Percentiles rank a stretch among this genome's conserved stretches.
Conservation (phyloP, 306 rosid genomes). For the Heteromeles arbutifolia region DNA sequence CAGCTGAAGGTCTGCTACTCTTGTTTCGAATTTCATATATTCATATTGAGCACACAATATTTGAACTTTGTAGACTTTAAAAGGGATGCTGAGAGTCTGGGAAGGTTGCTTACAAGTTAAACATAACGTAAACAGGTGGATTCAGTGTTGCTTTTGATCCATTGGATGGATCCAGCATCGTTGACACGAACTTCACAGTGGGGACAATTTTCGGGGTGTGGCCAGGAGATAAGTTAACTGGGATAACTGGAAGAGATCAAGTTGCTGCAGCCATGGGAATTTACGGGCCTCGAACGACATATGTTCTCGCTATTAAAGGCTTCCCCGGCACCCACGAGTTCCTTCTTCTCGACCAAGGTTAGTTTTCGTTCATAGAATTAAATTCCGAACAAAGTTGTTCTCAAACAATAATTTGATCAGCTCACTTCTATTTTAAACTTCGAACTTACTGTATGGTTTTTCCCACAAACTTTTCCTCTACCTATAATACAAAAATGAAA, state of each 20-base stretch:
- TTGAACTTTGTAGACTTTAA: not conserved
- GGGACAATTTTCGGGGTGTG: constrained; percentile 98
- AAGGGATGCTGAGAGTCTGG: not conserved
- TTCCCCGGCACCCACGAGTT: constrained; percentile 93
- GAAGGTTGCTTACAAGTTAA: constrained; percentile 8
- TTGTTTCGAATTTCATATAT: not conserved
- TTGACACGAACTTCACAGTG: constrained; percentile 95
- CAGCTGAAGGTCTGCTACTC: constrained; percentile 60
- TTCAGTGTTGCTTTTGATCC: constrained; percentile 99
- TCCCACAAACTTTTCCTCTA: not conserved
- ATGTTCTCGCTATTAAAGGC: constrained; percentile 81
- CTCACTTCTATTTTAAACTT: not conserved
- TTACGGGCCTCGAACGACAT: constrained; percentile 92
- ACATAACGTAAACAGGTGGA: constrained; percentile 55
- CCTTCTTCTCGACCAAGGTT: constrained; percentile 95
- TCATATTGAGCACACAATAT: not conserved
- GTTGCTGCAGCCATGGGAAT: constrained; percentile 99
- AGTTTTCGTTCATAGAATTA: not conserved
- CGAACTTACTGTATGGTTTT: not conserved
- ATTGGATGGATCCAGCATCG: constrained; percentile 96
- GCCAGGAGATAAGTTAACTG: constrained; percentile 96
- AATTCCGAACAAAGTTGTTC: not conserved
- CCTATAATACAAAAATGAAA: not conserved
- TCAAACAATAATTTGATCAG: not conserved
- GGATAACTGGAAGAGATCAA: constrained; percentile 87